Conservation (phyloP, 148 eudicot species). For the Cornus controversa region DNA sequence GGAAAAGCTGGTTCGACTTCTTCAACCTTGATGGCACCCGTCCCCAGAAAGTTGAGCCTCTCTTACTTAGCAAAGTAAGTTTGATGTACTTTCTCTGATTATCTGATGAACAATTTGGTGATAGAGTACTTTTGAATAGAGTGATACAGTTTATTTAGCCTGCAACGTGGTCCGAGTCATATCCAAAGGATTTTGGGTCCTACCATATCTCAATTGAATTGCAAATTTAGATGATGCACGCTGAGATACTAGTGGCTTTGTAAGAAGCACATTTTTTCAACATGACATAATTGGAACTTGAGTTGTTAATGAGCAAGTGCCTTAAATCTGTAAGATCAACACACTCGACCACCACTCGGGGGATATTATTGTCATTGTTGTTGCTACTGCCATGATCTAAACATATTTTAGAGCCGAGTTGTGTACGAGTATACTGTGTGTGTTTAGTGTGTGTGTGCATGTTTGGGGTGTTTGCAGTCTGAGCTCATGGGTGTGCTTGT, state of each 20-base stretch:
- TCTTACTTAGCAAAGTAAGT: conserved; percentile 81
- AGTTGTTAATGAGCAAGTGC: not conserved
- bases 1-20: conserved; percentile 85
- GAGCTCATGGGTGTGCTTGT: too few relatives aligned
- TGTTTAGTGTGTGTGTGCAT: too few relatives aligned
- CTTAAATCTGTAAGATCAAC: not conserved
- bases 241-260: not conserved
- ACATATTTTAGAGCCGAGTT: too few relatives aligned
- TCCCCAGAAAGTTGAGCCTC: conserved; percentile 81
- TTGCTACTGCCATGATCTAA: too few relatives aligned
- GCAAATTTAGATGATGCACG: not conserved
- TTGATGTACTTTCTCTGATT: conserved; percentile 9
- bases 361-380: too few relatives aligned
- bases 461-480: too few relatives aligned
- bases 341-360: too few relatives aligned
- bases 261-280: not conserved
- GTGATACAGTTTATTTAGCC: not conserved
- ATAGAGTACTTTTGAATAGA: not conserved
- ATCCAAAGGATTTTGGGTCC: not conserved
- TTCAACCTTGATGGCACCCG: conserved; percentile 75
- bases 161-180: not conserved
- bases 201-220: not conserved
- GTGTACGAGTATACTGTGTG: too few relatives aligned
- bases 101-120: not conserved
- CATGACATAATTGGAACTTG: not conserved